Percentiles rank a stretch among this genome's conserved stretches.
Evolutionary conservation across 495 filamentous ascomycete genomes (phyloP).

Genomic region (Neurospora tetrasperma): DNA sequence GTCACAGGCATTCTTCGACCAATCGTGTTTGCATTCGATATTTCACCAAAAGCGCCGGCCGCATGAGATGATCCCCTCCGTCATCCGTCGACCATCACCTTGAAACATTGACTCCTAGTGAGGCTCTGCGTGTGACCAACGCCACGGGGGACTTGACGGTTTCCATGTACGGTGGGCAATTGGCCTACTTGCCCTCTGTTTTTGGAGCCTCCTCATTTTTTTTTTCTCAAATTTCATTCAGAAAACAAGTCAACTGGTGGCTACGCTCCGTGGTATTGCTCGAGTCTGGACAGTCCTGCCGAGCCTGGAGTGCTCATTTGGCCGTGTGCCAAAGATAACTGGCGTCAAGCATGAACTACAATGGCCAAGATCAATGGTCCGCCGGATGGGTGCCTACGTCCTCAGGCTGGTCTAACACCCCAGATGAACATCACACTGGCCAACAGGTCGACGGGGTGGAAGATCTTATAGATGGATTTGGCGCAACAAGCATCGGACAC

Average conservation of each 20-base stretch:
- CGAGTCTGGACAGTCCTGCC: background rate
- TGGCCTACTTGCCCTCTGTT: background rate
- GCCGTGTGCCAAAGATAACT: background rate
- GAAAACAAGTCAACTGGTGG: background rate
- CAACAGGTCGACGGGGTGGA: constrained; percentile 4
- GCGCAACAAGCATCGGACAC: background rate
- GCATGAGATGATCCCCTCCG: background rate
- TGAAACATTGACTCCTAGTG: background rate
- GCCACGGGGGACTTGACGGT: background rate
- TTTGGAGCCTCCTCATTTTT: background rate
- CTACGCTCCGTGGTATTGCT: background rate
- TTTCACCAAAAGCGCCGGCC: background rate
- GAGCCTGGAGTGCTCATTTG: background rate
- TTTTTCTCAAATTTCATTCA: background rate
- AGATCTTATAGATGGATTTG: constrained; percentile 1
- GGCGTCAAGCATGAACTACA: background rate
- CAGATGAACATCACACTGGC: background rate
- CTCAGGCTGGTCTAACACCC: background rate
- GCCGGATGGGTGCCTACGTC: background rate
- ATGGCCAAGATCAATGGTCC: background rate
- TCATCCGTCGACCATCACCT: background rate
- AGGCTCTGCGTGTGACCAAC: background rate
- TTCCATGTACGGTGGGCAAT: background rate
- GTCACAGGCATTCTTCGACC: background rate
- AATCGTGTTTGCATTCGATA: background rate